phyloP scores from a whole-genome alignment of 306 rosid genomes.

The cucumber (Cucumis sativus) region Cucumber_9930_V3 NC_026660.2:9314001-9314500 shows the following conservation, averaged over 20 bases:
- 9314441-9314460: conserved; percentile 57
- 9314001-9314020: conserved; percentile 67
- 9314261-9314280: conserved; percentile 54
- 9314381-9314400: conserved; percentile 44
- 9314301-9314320: conserved; percentile 61
- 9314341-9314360: conserved; percentile 80
- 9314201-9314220: conserved; percentile 80
- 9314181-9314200: conserved; percentile 52
- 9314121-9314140: conserved; percentile 57
- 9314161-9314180: conserved; percentile 67
- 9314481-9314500: conserved; percentile 71
- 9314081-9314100: conserved; percentile 66
- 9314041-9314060: conserved; percentile 46
- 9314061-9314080: conserved; percentile 34
- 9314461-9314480: conserved; percentile 41
- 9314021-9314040: conserved; percentile 49
- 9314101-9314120: conserved; percentile 32
- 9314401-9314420: conserved; percentile 53
- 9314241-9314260: conserved; percentile 64
- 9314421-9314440: conserved; percentile 72
- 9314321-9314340: conserved; percentile 46
- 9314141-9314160: conserved; percentile 64
- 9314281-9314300: conserved; percentile 80
- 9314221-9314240: conserved; percentile 61
- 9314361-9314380: conserved; percentile 53